Evolutionary conservation across 2,329 filamentous ascomycete genomes (phyloP).

Genomic region (Cercospora citrullina): DNA sequence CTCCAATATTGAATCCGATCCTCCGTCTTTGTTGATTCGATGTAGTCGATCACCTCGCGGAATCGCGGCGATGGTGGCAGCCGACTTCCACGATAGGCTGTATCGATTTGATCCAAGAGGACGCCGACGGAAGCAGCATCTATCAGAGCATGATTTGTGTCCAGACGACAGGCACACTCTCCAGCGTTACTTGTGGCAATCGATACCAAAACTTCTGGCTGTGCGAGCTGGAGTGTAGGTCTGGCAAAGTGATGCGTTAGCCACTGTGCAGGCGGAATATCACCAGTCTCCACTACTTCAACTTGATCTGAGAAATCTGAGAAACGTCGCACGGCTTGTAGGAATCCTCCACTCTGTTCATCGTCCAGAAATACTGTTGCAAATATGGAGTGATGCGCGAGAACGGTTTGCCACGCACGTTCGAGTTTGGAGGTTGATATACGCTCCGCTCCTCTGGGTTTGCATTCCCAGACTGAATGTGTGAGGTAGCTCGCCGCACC

Average conservation of each 20-base stretch:
- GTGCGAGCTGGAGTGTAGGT: conserved; percentile 24
- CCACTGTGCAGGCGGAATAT: conserved; percentile 41
- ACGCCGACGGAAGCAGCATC: conserved; percentile 3
- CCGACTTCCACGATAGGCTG: neutral
- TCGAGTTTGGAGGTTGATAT: neutral
- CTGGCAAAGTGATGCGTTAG: conserved; percentile 30
- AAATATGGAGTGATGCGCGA: conserved; percentile 4
- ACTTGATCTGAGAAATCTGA: neutral
- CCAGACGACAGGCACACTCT: neutral
- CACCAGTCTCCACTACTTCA: conserved; percentile 12
- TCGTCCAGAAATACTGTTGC: conserved; percentile 19
- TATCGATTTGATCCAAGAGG: neutral
- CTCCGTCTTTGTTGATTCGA: neutral
- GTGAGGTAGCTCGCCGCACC: conserved; percentile 1
- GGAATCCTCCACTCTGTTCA: conserved; percentile 36
- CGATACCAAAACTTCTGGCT: neutral
- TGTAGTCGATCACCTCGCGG: neutral
- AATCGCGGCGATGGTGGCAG: neutral
- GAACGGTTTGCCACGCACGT: neutral
- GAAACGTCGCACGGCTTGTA: conserved; percentile 31
- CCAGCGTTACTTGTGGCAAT: neutral
- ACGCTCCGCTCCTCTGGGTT: neutral
- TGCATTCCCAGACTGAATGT: neutral
- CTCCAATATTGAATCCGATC: conserved; percentile 38
- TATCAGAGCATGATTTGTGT: conserved; percentile 6